Base-by-base conservation (phyloP, 164 flowering plant species). In the Tetracentron sinense region DNA sequence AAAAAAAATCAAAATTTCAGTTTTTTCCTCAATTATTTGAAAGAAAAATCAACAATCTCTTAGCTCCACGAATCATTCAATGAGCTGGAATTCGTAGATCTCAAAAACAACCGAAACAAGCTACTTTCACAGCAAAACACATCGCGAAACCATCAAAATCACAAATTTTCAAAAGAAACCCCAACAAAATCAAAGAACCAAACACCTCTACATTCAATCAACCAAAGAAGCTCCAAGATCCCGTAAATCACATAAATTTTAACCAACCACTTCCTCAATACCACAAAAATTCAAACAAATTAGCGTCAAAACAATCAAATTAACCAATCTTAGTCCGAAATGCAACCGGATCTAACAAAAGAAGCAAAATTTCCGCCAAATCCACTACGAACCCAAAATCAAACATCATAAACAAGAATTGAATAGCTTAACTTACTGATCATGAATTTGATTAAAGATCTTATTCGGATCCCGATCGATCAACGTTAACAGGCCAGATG, bases 31-130 rank as follows among this genome's bases (percentile, higher is more conserved):
- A 26, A 22, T 23, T 4, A 4, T 7, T 16, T 4, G 20, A 21
- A 51, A 23, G 14, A 3, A 21, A 49, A 21, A 23, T 20, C 6
- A 7, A 7, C 26, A 23, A 22, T 11, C 23, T 22, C 2, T 22
- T 51, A 51, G n/a, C 56, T 14, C 56, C 20, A 12, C 27, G 20
- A 14, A 53, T 53, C 20, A 53, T 31, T 53, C 31, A 27, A 27
- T 53, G 8, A 53, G 56, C 56, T 25, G 28, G 17, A 52, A 23
- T 15, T 23, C 28, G 55, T 16, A 52, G 55, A 52, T 52, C 55
- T 0, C 7, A 29, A 23, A 50, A 52, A 10, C 15, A 10, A 10
- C 4, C 12, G n/a, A n/a, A n/a, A n/a, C n/a, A n/a, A n/a, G n/a
- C n/a, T n/a, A n/a, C n/a, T n/a, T n/a, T 47, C n/a, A 17, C 20